Percentiles rank a stretch among this genome's conserved stretches.
Conservation (phyloP, 2,329 filamentous ascomycete species). For the Gaeumannomyces tritici region DNA sequence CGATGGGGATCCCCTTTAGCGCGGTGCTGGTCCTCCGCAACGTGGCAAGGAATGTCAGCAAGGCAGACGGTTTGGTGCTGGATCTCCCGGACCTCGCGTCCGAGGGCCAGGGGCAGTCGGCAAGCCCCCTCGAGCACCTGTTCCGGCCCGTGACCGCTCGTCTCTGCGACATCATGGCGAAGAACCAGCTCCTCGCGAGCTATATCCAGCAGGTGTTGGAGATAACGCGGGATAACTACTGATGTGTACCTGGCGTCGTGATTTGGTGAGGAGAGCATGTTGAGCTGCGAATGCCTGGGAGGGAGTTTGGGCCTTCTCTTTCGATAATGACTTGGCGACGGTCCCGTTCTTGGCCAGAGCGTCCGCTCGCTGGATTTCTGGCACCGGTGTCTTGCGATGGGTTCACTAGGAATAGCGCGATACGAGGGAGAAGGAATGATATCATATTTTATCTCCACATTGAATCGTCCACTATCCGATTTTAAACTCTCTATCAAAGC, state of each 20-base stretch:
- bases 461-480: background rate
- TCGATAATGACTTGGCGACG: background rate
- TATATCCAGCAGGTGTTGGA: conserved; percentile 22
- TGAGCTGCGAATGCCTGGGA: background rate
- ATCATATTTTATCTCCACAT: background rate
- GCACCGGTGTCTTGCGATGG: background rate
- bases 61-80: conserved; percentile 1
- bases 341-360: no score
- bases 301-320: background rate
- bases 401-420: background rate
- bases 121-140: conserved; percentile 57
- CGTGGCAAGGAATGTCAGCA: conserved; percentile 53
- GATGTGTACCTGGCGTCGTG: background rate
- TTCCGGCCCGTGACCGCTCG: conserved; percentile 58
- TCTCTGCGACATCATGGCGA: conserved; percentile 59
- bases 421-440: background rate
- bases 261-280: background rate
- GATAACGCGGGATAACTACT: conserved; percentile 15
- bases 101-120: conserved; percentile 28
- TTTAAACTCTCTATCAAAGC: background rate
- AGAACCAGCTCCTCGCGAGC: conserved; percentile 50
- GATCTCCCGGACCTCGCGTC: background rate
- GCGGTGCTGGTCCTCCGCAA: conserved; percentile 71
- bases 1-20: conserved; percentile 70
- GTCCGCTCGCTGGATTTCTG: background rate